These are phyloP conservation scores for Fusarium graminum DNA, from an alignment of 2,329 filamentous ascomycete species.

Conservation along the genomic window DNA sequence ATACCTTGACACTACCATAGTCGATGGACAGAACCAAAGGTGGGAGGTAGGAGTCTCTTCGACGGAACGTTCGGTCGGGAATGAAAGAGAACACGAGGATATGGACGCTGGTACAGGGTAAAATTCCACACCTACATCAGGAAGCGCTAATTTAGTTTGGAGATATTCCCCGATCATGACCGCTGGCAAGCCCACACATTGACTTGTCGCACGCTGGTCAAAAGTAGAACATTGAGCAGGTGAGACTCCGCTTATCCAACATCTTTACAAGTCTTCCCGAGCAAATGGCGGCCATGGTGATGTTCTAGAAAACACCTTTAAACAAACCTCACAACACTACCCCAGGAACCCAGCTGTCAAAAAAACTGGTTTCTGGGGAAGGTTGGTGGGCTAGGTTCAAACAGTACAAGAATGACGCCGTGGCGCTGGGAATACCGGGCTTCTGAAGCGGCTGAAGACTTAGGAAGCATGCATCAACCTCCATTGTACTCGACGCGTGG, in stretches of 20 bases:
- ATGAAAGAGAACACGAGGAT: slow-evolving; percentile 5
- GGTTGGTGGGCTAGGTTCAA: neutral
- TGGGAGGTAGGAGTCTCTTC: neutral
- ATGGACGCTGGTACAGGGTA: slow-evolving; percentile 2
- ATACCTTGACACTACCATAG: too few relatives aligned
- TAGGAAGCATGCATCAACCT: slow-evolving; percentile 4
- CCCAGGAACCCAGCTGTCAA: neutral
- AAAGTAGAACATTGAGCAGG: neutral
- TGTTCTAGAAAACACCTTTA: neutral
- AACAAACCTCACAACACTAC: neutral
- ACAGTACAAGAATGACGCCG: slow-evolving; percentile 19
- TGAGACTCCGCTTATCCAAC: neutral
- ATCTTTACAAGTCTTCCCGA: neutral
- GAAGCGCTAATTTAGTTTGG: neutral
- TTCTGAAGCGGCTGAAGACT: slow-evolving; percentile 5
- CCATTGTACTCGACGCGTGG: neutral
- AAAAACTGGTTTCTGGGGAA: slow-evolving; percentile 26
- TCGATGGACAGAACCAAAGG: too few relatives aligned
- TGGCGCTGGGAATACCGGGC: slow-evolving; percentile 26
- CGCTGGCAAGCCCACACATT: neutral
- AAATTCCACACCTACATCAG: neutral
- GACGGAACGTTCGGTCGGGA: neutral
- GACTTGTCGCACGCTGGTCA: neutral
- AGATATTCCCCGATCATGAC: slow-evolving; percentile 19
- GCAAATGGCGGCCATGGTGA: neutral